These are phyloP conservation scores for Blastomyces emzantsi DNA, from an alignment of 2,329 filamentous ascomycete genomes.

Conservation along the genomic window DNA sequence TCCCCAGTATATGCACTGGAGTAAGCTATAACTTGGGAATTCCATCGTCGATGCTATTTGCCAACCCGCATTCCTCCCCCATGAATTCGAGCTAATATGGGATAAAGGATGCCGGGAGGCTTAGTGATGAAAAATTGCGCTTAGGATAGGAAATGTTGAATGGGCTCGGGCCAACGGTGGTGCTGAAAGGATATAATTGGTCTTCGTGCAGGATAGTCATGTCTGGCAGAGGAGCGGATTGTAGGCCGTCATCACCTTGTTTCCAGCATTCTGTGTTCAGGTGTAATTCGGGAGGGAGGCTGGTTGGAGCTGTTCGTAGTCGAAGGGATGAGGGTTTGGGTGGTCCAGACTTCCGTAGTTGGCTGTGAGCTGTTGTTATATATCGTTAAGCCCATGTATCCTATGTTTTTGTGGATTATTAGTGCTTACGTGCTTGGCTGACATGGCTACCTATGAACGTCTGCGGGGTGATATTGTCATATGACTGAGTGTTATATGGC, in stretches of 20 bases:
- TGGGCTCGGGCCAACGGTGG: slow-evolving; percentile 20
- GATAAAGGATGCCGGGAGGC: slow-evolving; percentile 28
- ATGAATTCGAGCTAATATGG: slow-evolving; percentile 12
- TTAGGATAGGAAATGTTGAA: slow-evolving; percentile 26
- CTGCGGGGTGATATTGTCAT: slow-evolving; percentile 5
- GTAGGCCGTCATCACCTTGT: slow-evolving; percentile 16
- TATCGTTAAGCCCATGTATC: neutral
- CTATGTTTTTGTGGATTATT: neutral
- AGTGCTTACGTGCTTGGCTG: slow-evolving; percentile 1
- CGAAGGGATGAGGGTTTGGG: slow-evolving; percentile 5
- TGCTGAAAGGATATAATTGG: slow-evolving; percentile 25
- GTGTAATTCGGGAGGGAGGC: slow-evolving; percentile 21
- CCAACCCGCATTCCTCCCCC: neutral
- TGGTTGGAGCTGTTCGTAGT: slow-evolving; percentile 24
- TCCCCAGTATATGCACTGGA: neutral
- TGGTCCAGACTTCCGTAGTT: neutral
- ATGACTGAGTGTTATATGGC: slow-evolving; percentile 4
- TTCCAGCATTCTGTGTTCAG: slow-evolving; percentile 22
- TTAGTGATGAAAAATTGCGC: slow-evolving; percentile 29
- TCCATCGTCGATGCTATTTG: neutral
- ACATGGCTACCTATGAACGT: neutral
- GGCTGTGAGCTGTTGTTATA: neutral
- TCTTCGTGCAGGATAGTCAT: slow-evolving; percentile 24
- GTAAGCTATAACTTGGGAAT: neutral
- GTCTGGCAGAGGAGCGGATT: slow-evolving; percentile 27